Base-by-base conservation (phyloP, 2,329 filamentous ascomycete genomes). In the Cercospora sp. region DNA sequence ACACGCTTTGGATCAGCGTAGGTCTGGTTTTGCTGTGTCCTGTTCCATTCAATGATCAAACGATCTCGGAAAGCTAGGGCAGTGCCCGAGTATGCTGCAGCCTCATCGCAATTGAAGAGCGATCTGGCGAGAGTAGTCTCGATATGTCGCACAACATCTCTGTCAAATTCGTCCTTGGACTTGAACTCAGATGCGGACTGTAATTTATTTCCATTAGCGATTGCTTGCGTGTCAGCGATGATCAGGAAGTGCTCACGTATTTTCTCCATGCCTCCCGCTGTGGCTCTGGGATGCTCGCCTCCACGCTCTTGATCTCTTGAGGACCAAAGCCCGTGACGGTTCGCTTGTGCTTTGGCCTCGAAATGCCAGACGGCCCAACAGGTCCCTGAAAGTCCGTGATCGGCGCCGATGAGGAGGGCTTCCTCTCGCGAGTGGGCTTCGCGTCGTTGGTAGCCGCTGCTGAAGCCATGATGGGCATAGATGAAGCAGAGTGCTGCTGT, bases 101-200 rank as follows among this genome's bases (percentile, higher is more conserved):
- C 80, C 82, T 99, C 95, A 84, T 99, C 94, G 82, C 95, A 99
- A 82, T 99, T 99, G 87, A 94, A 98, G 80, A 99, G 88, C 77
- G 94, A 97, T 69, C 95, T 92, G 70, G 95, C 95, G 69, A 99
- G 86, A 3, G 94, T 97, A 3, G 95, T 98, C 82, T 99, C 95
- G 77, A 99, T 92, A 84, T 99, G 95, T 73, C 90, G 90, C 72
- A 99, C 93, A 66, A 96, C 87, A 78, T 97, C 94, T 79, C 84
- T 88, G 79, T 87, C 84, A 77, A 98, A 97, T 67, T 93, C 91
- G 18, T 97, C 93, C 79, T 92, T 89, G 74, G 86, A 89, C 70
- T 84, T 86, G 82, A 97, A 97, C 68, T 87, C 89, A 73, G 86
- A 82, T 64, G 87, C 87, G 58, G 86, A 87, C 87, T 89, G 61